Conservation (phyloP, 768 basidiomycete genomes). For the Coprinopsis marcescibilis region DNA sequence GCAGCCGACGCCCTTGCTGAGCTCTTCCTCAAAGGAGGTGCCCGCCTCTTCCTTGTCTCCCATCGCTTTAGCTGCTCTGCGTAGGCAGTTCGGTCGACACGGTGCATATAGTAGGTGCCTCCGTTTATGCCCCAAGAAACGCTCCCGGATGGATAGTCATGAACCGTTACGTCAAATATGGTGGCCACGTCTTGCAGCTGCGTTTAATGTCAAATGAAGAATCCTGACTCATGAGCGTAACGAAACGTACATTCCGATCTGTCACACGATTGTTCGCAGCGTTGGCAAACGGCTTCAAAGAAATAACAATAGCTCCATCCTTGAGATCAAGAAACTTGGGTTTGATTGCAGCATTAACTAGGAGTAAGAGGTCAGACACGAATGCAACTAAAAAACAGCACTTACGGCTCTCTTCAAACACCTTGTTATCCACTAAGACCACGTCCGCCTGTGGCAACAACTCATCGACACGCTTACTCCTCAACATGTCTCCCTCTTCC, state of each 20-base stretch:
- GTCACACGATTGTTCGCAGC: constrained; percentile 69
- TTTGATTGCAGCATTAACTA: constrained; percentile 83
- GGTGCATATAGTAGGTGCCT: constrained; percentile 71
- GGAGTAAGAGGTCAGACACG: constrained; percentile 7
- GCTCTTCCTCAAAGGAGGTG: background rate
- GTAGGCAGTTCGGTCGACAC: constrained; percentile 70
- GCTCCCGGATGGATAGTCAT: constrained; percentile 60
- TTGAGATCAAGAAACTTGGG: constrained; percentile 93
- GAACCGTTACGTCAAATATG: constrained; percentile 74
- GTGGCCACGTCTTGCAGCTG: constrained; percentile 76
- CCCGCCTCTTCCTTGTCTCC: constrained; percentile 39
- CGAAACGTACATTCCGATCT: constrained; percentile 64
- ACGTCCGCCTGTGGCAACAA: constrained; percentile 82
- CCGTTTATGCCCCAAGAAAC: constrained; percentile 78
- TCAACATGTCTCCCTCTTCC: constrained; percentile 83
- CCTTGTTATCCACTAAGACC: constrained; percentile 86
- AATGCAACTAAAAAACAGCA: constrained; percentile 15
- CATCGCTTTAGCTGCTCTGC: constrained; percentile 51
- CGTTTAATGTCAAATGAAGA: constrained; percentile 3
- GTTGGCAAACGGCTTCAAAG: constrained; percentile 80
- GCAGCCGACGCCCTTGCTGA: no score
- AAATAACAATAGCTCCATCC: constrained; percentile 86
- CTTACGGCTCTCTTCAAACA: constrained; percentile 69
- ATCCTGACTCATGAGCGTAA: background rate
- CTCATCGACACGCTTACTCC: constrained; percentile 57